Base-by-base conservation (phyloP, 2,329 filamentous ascomycete species). In the Sclerotinia subarctica region DNA sequence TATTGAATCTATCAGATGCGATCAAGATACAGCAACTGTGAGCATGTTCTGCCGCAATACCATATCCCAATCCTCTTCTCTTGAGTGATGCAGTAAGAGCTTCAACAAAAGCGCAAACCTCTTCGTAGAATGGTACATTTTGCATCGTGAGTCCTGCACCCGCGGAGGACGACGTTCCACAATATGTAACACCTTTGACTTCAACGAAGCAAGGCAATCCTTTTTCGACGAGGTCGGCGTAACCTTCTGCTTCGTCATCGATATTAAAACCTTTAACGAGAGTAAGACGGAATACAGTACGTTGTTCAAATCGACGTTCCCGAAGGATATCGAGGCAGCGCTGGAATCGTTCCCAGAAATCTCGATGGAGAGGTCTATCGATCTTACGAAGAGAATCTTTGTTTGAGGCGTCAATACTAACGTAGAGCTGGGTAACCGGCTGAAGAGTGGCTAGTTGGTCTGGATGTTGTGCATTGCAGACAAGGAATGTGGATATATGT, bases 211-310 rank as follows among this genome's bases (percentile, higher is more conserved):
- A 94, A 0, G 94, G 94, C 29, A 97, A 83, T 0, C 91, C 94
- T 72, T 89, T 88, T 76, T 94, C 91, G 24, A 98, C 91, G 1
- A 98, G 87, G 75, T 92, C 88, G 0, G 94, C 94, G 76, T 99
- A 98, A 5, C 94, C 94, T 72, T 90, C 86, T 7, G 90, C 93
- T 79, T 97, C 95, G 73, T 97, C 94, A 32, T 97, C 94, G 72
- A 98, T 88, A 78, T 99, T 98, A 85, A 99, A 98, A 3, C 94
- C 94, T 81, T 98, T 98, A 77, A 98, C 95, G 2, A 99, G 88
- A 0, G 94, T 98, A 4, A 98, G 85, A 1, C 95, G 89, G 83
- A 96, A 98, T 5, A 98, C 95, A 7, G 95, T 98, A 66, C 94
- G 89, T 78, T 97, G 94, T 66, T 89, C 85, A 81, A 92, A 90